A percentile compares a stretch with the other conserved stretches of the same genome.
phyloP scores from a whole-genome alignment of 1,284 basidiomycete genomes.

The Puccinia horiana region DNA sequence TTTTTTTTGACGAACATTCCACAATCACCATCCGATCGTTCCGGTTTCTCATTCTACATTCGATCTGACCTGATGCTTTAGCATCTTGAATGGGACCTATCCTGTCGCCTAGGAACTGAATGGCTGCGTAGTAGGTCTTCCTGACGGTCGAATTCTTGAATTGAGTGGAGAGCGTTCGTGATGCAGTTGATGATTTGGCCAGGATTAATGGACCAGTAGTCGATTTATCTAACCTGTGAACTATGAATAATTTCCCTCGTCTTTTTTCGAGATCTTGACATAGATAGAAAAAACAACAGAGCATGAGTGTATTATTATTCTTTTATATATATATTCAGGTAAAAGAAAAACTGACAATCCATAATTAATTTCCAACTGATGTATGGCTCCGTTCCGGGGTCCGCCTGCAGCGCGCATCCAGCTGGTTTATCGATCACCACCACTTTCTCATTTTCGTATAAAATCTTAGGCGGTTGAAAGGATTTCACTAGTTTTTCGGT shows the following conservation, averaged over 20 bases:
- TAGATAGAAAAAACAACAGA: background rate
- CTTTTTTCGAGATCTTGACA: slow-evolving; percentile 17
- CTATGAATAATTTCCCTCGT: slow-evolving; percentile 15
- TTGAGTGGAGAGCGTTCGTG: slow-evolving; percentile 65
- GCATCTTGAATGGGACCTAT: slow-evolving; percentile 28
- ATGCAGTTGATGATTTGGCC: slow-evolving; percentile 62
- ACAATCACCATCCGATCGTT: slow-evolving; percentile 34
- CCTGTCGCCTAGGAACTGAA: slow-evolving; percentile 60
- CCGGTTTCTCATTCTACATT: slow-evolving; percentile 23
- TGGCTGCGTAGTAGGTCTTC: slow-evolving; percentile 71
- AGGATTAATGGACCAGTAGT: slow-evolving; percentile 69
- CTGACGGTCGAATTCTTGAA: slow-evolving; percentile 63
- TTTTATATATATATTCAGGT: background rate
- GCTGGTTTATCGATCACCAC: slow-evolving; percentile 37
- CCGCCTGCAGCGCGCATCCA: slow-evolving; percentile 39
- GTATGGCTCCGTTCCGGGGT: slow-evolving; percentile 8
- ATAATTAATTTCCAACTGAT: slow-evolving; percentile 29
- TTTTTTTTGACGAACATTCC: slow-evolving; percentile 22
- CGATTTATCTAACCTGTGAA: slow-evolving; percentile 50
- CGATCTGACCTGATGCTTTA: background rate
- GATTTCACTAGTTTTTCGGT: background rate
- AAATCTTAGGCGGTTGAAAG: slow-evolving; percentile 25
- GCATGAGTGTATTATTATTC: background rate
- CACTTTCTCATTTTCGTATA: slow-evolving; percentile 35
- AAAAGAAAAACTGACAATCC: background rate